A percentile compares a stretch with the other conserved stretches of the same genome.
Conservation (phyloP, 495 filamentous ascomycete species). For the Venustampulla echinocandica region DNA sequence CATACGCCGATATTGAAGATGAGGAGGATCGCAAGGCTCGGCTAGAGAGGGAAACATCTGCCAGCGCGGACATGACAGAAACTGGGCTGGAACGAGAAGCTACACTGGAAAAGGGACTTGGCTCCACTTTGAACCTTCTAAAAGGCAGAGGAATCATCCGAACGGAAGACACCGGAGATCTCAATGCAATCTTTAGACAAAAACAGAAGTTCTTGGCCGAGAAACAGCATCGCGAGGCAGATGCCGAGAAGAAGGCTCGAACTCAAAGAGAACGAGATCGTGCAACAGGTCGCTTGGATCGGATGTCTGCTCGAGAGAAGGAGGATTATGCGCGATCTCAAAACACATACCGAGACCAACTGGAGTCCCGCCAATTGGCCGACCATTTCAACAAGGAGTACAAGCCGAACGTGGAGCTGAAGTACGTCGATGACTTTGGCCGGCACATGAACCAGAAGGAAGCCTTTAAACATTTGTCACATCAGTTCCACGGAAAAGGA, state of each 20-base stretch:
- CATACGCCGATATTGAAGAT: constrained; percentile 49
- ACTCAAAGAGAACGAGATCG: constrained; percentile 81
- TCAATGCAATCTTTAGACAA: constrained; percentile 62
- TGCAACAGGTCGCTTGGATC: constrained; percentile 67
- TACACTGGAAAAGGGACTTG: constrained; percentile 67
- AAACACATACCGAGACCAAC: constrained; percentile 78
- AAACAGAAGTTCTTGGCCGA: constrained; percentile 75
- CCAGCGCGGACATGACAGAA: constrained; percentile 45
- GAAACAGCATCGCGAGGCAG: constrained; percentile 61
- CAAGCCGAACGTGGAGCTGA: constrained; percentile 80
- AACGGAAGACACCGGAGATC: constrained; percentile 47
- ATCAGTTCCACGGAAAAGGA: constrained; percentile 97
- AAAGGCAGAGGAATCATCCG: constrained; percentile 74
- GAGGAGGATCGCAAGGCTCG: constrained; percentile 42
- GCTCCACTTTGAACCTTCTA: constrained; percentile 71
- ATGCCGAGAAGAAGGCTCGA: constrained; percentile 70
- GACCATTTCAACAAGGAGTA: constrained; percentile 81
- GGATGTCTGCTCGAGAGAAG: constrained; percentile 81
- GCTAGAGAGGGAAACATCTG: constrained; percentile 42
- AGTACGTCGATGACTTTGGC: constrained; percentile 82
- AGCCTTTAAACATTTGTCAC: constrained; percentile 88
- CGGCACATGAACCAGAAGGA: constrained; percentile 85
- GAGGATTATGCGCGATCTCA: constrained; percentile 81
- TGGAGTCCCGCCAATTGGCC: constrained; percentile 68
- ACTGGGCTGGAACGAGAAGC: constrained; percentile 83